phyloP scores from a whole-genome alignment of 2,329 filamentous ascomycete species.

The Plectosphaerella cucumerina region DNA sequence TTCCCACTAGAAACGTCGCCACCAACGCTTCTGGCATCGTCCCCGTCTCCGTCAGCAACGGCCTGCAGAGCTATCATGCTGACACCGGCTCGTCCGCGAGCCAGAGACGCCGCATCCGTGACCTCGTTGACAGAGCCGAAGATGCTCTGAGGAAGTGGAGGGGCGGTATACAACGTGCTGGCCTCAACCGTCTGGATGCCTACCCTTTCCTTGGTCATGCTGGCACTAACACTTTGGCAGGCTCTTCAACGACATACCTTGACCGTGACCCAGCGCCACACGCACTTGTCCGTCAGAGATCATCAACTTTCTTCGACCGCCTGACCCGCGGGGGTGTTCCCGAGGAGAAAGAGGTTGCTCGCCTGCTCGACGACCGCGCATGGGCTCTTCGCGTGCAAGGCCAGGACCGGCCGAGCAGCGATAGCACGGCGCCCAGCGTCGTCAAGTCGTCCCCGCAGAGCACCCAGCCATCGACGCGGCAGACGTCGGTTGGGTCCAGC shows the following conservation, averaged over 20 bases:
- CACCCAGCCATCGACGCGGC: not conserved
- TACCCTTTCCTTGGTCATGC: too few relatives aligned
- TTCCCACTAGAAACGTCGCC: too few relatives aligned
- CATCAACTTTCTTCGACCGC: not conserved
- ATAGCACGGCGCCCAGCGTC: constrained; percentile 3
- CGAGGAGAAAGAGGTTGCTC: not conserved
- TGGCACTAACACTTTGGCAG: not conserved
- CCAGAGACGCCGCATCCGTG: not conserved
- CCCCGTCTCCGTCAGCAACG: too few relatives aligned
- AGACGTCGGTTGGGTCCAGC: not conserved
- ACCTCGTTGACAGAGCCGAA: not conserved
- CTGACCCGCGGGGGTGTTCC: not conserved
- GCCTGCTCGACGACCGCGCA: not conserved
- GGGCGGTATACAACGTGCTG: not conserved
- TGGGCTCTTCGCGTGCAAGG: not conserved
- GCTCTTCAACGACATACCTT: too few relatives aligned
- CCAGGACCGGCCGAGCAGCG: not conserved
- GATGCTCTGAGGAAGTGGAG: not conserved
- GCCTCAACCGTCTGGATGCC: not conserved
- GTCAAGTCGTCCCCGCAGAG: constrained; percentile 1
- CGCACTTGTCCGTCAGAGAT: not conserved
- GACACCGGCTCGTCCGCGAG: not conserved
- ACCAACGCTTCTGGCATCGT: too few relatives aligned
- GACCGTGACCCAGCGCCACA: too few relatives aligned
- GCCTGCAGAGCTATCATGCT: too few relatives aligned